Percentiles rank a stretch among this genome's conserved stretches.
Evolutionary conservation across 257 asterid species (phyloP).

Genomic region (Penstemon davidsonii): DNA sequence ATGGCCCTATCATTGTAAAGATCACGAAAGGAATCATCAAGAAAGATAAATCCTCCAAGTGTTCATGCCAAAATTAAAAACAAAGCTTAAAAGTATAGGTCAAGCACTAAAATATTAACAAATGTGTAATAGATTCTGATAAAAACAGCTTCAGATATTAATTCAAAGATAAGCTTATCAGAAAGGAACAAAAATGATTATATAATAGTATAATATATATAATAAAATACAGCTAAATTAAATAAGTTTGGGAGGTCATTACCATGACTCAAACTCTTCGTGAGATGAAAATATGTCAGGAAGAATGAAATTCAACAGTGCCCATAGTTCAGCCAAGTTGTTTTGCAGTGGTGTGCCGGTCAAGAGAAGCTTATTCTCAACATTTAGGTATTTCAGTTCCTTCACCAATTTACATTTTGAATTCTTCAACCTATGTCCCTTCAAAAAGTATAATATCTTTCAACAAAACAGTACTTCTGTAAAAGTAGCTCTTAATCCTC

Average conservation of each 20-base stretch:
- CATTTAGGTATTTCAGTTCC: constrained; percentile 58
- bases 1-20: too few species aligned
- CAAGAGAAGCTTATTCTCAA: constrained; percentile 90
- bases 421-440: constrained; percentile 98
- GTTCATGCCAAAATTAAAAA: not conserved
- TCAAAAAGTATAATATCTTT: constrained; percentile 34
- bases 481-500: constrained; percentile 21
- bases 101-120: too few species aligned
- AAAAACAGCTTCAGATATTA: too few species aligned
- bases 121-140: too few species aligned
- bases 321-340: constrained; percentile 98
- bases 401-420: constrained; percentile 77
- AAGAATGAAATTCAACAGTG: constrained; percentile 89
- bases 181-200: too few species aligned
- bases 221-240: too few species aligned
- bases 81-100: too few species aligned
- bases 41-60: constrained; percentile 12
- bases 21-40: not conserved
- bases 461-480: constrained; percentile 7
- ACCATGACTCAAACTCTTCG: constrained; percentile 97
- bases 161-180: too few species aligned
- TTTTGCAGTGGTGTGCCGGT: constrained; percentile 99
- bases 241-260: constrained; percentile 23
- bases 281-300: constrained; percentile 98
- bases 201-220: too few species aligned